phyloP scores from a whole-genome alignment of 2,329 filamentous ascomycete species.

The Colletotrichum lindemuthianum region DNA sequence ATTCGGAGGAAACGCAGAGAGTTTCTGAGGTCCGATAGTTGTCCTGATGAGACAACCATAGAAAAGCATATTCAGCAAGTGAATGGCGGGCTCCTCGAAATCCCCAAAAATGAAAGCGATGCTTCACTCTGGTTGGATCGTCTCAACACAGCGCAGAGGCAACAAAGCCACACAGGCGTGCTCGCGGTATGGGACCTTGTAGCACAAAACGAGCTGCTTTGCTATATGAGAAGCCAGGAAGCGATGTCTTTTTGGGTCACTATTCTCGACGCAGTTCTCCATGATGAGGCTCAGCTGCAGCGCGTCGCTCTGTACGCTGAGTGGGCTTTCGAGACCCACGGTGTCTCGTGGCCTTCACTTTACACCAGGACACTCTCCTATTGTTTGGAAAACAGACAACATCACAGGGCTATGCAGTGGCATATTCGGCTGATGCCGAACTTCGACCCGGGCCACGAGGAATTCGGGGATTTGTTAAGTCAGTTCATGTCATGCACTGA shows the following conservation, averaged over 20 bases:
- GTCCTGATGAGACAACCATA: not conserved
- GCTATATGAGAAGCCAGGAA: conserved; percentile 38
- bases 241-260: conserved; percentile 43
- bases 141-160: conserved; percentile 37
- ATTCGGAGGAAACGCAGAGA: too few species aligned
- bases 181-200: conserved; percentile 42
- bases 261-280: conserved; percentile 43
- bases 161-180: conserved; percentile 39
- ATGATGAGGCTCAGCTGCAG: conserved; percentile 41
- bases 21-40: too few species aligned
- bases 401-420: conserved; percentile 56
- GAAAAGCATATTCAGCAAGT: not conserved
- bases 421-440: conserved; percentile 55
- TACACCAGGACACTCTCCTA: conserved; percentile 58
- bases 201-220: conserved; percentile 38
- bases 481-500: conserved; percentile 53
- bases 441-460: conserved; percentile 53
- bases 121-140: conserved; percentile 37
- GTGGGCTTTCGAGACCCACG: conserved; percentile 52
- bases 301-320: conserved; percentile 52
- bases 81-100: conserved; percentile 2
- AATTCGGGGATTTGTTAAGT: conserved; percentile 55
- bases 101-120: conserved; percentile 31
- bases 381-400: conserved; percentile 52
- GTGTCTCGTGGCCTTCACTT: conserved; percentile 59